phyloP scores from a whole-genome alignment of 2,329 filamentous ascomycete genomes.

The Aspergillus pseudoviridinutans region DNA sequence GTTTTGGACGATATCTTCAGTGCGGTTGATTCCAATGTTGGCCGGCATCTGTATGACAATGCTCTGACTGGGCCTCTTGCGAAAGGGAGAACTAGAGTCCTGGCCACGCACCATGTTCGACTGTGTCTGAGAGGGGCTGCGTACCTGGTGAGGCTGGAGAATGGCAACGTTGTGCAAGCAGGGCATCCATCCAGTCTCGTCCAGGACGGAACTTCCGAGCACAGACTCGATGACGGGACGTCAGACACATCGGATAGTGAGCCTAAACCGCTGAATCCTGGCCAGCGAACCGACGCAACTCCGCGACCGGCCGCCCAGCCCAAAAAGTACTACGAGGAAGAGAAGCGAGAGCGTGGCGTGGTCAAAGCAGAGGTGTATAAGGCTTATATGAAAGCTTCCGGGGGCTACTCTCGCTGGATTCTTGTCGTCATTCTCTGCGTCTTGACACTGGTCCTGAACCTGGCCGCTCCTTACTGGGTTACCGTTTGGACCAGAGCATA shows the following conservation, averaged over 20 bases:
- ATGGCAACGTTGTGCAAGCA: conserved; percentile 3
- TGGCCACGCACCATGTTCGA: conserved; percentile 74
- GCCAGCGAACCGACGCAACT: neutral
- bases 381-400: conserved; percentile 62
- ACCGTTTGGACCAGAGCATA: conserved; percentile 38
- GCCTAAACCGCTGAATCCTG: neutral
- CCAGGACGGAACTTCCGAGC: neutral
- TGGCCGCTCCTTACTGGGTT: conserved; percentile 30
- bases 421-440: conserved; percentile 52
- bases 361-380: conserved; percentile 64
- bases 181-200: neutral
- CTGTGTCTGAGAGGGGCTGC: conserved; percentile 44
- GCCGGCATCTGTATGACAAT: conserved; percentile 70
- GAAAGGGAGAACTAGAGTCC: conserved; percentile 64
- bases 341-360: conserved; percentile 64
- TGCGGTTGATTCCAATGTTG: conserved; percentile 72
- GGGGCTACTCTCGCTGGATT: conserved; percentile 62
- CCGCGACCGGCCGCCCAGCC: conserved; percentile 28
- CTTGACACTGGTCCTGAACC: conserved; percentile 3
- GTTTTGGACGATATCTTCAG: conserved; percentile 79
- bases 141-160: conserved; percentile 5
- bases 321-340: conserved; percentile 71
- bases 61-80: conserved; percentile 67
- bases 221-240: no score
- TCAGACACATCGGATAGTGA: no score